These are phyloP conservation scores for Lyophyllum atratum DNA, from an alignment of 768 basidiomycete genomes.

Conservation along the genomic window DNA sequence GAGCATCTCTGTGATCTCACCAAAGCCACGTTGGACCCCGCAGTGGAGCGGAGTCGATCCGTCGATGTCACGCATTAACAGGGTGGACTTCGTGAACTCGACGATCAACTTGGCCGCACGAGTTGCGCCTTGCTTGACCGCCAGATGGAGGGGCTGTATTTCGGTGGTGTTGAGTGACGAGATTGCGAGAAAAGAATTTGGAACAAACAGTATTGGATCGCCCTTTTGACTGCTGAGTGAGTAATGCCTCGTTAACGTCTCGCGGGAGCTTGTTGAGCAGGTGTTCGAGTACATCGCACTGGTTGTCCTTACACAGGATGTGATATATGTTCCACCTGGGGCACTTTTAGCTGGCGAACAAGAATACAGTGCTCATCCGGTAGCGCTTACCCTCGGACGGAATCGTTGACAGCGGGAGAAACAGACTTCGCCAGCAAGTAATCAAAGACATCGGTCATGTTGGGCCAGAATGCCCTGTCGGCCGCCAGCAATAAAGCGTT, in stretches of 20 bases:
- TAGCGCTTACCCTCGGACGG: constrained; percentile 39
- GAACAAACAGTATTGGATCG: constrained; percentile 47
- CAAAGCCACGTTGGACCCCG: constrained; percentile 37
- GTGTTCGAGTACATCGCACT: constrained; percentile 38
- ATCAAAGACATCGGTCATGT: constrained; percentile 40
- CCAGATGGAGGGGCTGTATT: constrained; percentile 55
- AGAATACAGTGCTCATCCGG: background rate
- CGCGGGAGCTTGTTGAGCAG: constrained; percentile 52
- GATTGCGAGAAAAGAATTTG: background rate
- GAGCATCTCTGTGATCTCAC: constrained; percentile 39
- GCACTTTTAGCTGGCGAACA: background rate
- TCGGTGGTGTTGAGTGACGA: background rate
- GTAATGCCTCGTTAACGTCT: constrained; percentile 44
- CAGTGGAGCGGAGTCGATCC: constrained; percentile 56
- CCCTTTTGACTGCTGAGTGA: constrained; percentile 47
- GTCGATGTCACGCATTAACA: constrained; percentile 43
- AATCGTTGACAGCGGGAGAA: constrained; percentile 44
- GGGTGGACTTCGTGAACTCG: constrained; percentile 34
- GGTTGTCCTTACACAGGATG: constrained; percentile 33
- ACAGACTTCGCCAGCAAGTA: constrained; percentile 50
- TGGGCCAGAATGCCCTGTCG: constrained; percentile 13
- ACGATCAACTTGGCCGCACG: constrained; percentile 37
- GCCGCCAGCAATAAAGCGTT: constrained; percentile 49
- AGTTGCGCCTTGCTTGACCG: constrained; percentile 38
- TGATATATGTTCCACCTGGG: constrained; percentile 62